Conservation (phyloP, 129 eudicot species). For the Logfia minima region DNA sequence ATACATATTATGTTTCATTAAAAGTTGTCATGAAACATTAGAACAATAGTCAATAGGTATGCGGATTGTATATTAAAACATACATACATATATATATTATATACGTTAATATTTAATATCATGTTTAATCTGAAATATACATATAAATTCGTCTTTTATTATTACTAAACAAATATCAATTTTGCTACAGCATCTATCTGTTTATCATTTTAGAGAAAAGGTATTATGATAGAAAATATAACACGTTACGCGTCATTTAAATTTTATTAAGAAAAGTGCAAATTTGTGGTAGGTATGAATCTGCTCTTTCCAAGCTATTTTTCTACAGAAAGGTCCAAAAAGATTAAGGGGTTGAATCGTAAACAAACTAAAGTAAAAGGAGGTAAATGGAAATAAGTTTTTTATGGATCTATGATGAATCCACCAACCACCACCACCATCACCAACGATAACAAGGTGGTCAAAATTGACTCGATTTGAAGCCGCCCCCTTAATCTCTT, state of each 20-base stretch:
- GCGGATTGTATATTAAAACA: too few species aligned
- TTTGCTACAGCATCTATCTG: too few species aligned
- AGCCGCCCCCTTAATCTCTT: conserved; percentile 17
- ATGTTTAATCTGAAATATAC: too few species aligned
- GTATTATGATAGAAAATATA: too few species aligned
- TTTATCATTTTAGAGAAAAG: too few species aligned
- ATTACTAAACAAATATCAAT: too few species aligned
- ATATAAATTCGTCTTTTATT: too few species aligned
- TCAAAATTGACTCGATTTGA: conserved; percentile 32
- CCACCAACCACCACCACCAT: conserved; percentile 32
- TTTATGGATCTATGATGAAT: not conserved
- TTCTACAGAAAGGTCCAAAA: not conserved
- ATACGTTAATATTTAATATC: too few species aligned
- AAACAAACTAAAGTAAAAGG: not conserved
- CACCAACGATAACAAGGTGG: conserved; percentile 19
- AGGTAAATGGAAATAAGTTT: not conserved
- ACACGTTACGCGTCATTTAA: not conserved
- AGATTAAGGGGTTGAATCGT: not conserved
- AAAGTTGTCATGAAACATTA: too few species aligned
- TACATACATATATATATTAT: too few species aligned
- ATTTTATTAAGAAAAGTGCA: not conserved
- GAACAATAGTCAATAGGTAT: too few species aligned
- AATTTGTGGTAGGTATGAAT: not conserved
- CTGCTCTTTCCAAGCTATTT: not conserved
- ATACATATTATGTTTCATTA: too few species aligned